Conservation (phyloP, 2,329 filamentous ascomycete species). For the Diaporthe ampelina region DNA sequence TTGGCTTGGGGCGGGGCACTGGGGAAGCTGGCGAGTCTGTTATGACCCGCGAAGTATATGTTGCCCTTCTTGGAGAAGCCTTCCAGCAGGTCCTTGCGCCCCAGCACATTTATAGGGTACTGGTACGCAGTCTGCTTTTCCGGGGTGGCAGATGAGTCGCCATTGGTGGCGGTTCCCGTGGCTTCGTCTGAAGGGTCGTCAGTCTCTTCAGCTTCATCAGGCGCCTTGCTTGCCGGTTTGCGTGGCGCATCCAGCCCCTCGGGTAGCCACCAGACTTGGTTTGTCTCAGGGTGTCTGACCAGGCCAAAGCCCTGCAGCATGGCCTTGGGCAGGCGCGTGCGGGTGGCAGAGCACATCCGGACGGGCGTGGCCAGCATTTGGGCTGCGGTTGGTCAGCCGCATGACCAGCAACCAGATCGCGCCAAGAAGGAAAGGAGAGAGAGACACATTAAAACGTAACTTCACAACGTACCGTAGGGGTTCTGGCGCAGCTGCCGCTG, state of each 20-base stretch:
- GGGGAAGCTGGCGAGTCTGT: conserved; percentile 42
- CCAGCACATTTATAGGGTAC: conserved; percentile 50
- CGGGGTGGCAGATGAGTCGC: background rate
- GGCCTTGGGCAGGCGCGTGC: conserved; percentile 65
- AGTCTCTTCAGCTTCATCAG: conserved; percentile 24
- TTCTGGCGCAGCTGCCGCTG: conserved; percentile 72
- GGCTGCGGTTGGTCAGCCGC: conserved; percentile 57
- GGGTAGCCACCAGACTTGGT: conserved; percentile 70
- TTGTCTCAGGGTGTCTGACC: conserved; percentile 67
- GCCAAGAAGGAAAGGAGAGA: background rate
- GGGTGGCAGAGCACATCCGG: conserved; percentile 68
- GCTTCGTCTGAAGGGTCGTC: background rate
- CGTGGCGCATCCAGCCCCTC: conserved; percentile 35
- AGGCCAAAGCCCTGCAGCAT: conserved; percentile 75
- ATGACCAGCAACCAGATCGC: conserved; percentile 22
- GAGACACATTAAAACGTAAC: conserved; percentile 5
- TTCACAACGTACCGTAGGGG: conserved; percentile 68
- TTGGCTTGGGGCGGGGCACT: conserved; percentile 35
- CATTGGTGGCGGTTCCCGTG: background rate
- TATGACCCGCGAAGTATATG: conserved; percentile 41
- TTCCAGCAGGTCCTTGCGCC: conserved; percentile 51
- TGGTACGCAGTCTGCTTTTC: conserved; percentile 43
- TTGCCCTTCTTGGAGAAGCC: conserved; percentile 42
- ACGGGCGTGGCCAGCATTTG: conserved; percentile 72
- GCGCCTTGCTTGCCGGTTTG: conserved; percentile 14